Percentiles rank a stretch among this genome's conserved stretches.
These are phyloP conservation scores for Claviceps lovelessii DNA, from an alignment of 2,329 filamentous ascomycete species.

Conservation along the genomic window DNA sequence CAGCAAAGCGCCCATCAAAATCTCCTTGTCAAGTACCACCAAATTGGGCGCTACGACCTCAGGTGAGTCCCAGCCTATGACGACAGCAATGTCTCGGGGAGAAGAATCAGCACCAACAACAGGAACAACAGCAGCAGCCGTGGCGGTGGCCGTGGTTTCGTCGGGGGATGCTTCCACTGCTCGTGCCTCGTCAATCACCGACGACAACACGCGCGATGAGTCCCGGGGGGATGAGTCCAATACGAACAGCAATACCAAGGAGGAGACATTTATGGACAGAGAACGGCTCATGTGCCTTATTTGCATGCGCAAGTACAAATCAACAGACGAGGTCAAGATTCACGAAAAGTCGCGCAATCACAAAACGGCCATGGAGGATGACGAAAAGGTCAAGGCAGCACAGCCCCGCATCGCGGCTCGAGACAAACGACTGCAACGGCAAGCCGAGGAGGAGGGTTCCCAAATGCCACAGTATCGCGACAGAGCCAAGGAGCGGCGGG, in stretches of 20 bases:
- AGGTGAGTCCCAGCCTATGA: background rate
- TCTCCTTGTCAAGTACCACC: slow-evolving; percentile 15
- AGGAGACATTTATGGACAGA: slow-evolving; percentile 43
- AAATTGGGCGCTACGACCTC: background rate
- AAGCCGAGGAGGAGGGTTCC: slow-evolving; percentile 10
- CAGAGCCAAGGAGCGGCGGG: slow-evolving; percentile 51
- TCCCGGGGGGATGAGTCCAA: background rate
- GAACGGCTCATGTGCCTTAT: slow-evolving; percentile 32
- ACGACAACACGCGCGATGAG: background rate
- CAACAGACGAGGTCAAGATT: slow-evolving; percentile 25
- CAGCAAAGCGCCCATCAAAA: slow-evolving; percentile 14
- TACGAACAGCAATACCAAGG: background rate
- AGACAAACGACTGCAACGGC: slow-evolving; percentile 23
- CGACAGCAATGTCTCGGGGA: background rate
- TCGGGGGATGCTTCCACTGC: background rate
- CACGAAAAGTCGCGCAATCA: slow-evolving; percentile 30
- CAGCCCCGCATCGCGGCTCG: slow-evolving; percentile 23
- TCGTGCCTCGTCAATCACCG: background rate
- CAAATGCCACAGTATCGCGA: slow-evolving; percentile 40
- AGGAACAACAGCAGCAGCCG: background rate
- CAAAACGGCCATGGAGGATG: slow-evolving; percentile 24
- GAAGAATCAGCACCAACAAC: background rate
- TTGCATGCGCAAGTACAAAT: slow-evolving; percentile 33
- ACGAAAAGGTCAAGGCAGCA: slow-evolving; percentile 35
- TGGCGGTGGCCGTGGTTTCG: no score